A percentile compares a stretch with the other conserved stretches of the same genome.
These are phyloP conservation scores for Fraxinus pennsylvanica DNA, from an alignment of 257 asterid genomes.

Conservation along the genomic window DNA sequence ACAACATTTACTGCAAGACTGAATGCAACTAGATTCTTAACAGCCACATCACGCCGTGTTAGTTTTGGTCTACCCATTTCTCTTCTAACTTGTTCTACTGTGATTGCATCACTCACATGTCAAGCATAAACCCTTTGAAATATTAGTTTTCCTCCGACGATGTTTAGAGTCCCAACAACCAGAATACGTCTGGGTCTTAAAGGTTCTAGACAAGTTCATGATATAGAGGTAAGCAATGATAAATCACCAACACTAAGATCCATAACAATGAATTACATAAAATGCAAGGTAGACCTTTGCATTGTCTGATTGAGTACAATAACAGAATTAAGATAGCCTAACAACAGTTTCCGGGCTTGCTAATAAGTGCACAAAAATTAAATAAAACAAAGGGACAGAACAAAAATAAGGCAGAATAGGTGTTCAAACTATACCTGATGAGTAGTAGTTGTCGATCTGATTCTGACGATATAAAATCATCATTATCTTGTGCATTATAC, in stretches of 20 bases:
- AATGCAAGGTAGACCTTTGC: background rate
- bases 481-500: conserved; percentile 54
- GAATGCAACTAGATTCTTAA: background rate
- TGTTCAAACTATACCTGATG: conserved; percentile 54
- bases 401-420: conserved; percentile 3
- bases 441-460: conserved; percentile 89
- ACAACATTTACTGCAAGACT: background rate
- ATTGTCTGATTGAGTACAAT: background rate
- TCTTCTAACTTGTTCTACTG: background rate
- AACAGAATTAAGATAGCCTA: conserved; percentile 2
- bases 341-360: conserved; percentile 4
- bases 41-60: background rate
- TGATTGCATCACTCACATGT: background rate
- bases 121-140: background rate
- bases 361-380: conserved; percentile 4
- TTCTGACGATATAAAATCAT: conserved; percentile 85
- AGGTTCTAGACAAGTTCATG: background rate
- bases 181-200: background rate
- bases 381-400: background rate
- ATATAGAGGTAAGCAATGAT: background rate
- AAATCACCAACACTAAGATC: background rate
- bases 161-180: conserved; percentile 1
- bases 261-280: background rate
- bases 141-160: background rate
- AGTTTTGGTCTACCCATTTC: background rate